phyloP scores from a whole-genome alignment of 164 flowering plant species.

The Vitis cinerea region DNA sequence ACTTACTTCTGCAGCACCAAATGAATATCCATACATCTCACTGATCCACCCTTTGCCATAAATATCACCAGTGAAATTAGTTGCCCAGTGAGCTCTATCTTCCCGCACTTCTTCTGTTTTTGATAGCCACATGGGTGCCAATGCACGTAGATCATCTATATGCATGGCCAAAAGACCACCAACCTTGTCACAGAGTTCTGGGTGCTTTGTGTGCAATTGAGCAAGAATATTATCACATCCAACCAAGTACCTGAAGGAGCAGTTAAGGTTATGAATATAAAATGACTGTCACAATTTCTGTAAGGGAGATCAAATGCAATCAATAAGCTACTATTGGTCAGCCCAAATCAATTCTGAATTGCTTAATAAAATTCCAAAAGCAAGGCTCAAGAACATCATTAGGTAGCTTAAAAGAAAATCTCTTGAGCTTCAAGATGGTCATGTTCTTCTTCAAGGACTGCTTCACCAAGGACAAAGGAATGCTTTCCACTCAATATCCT shows the following conservation, averaged over 20 bases:
- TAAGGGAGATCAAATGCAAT: neutral
- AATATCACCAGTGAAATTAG: slow-evolving; percentile 91
- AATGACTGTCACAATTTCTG: no score
- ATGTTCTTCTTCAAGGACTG: neutral
- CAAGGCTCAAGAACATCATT: neutral
- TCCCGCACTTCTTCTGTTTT: slow-evolving; percentile 96
- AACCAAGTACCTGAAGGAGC: slow-evolving; percentile 68
- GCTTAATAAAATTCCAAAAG: neutral
- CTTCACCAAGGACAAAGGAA: neutral
- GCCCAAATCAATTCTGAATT: slow-evolving; percentile 1
- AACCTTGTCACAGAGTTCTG: slow-evolving; percentile 95
- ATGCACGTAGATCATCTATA: slow-evolving; percentile 86
- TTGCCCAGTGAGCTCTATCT: slow-evolving; percentile 93
- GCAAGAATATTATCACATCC: slow-evolving; percentile 96
- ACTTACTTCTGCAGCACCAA: slow-evolving; percentile 97
- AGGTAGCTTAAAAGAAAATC: neutral
- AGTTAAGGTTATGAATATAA: neutral
- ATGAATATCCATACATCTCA: slow-evolving; percentile 99
- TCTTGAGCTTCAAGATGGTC: neutral
- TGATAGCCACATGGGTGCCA: slow-evolving; percentile 97
- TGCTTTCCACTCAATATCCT: neutral
- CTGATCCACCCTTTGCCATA: slow-evolving; percentile 98
- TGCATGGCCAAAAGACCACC: slow-evolving; percentile 97
- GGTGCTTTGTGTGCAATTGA: slow-evolving; percentile 79
- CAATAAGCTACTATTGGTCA: no score